These are phyloP conservation scores for Monsonia emarginata DNA, from an alignment of 441 rosid genomes.

Conservation along the genomic window DNA sequence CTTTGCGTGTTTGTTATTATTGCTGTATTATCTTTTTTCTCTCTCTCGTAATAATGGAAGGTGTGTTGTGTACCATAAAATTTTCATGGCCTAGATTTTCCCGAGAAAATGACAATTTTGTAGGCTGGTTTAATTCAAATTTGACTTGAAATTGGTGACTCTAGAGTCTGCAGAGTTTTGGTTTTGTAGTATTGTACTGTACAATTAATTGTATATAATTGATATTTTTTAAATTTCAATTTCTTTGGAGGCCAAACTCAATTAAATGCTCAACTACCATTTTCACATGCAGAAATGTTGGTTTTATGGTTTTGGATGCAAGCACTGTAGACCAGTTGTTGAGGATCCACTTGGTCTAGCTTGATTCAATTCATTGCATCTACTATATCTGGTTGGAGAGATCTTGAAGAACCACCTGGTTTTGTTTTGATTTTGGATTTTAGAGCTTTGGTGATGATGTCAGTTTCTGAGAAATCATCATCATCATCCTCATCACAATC, in stretches of 20 bases:
- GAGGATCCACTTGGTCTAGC: background rate
- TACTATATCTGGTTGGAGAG: constrained; percentile 8
- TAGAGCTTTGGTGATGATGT: constrained; percentile 3
- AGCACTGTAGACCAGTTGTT: constrained; percentile 11
- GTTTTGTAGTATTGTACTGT: background rate
- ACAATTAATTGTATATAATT: background rate
- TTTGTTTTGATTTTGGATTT: too few species aligned
- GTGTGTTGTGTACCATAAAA: constrained; percentile 15
- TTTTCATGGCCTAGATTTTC: constrained; percentile 25
- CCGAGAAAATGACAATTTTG: background rate
- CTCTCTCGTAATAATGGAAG: constrained; percentile 6
- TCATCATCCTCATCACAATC: constrained; percentile 17
- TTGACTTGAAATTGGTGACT: constrained; percentile 11
- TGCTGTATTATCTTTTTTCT: background rate
- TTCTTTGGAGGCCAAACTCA: constrained; percentile 18
- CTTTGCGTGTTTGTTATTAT: constrained; percentile 14
- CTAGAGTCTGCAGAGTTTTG: constrained; percentile 15
- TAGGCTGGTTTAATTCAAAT: background rate
- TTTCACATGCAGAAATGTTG: constrained; percentile 31
- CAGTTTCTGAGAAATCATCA: constrained; percentile 22
- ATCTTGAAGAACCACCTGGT: constrained; percentile 15
- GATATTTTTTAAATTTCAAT: constrained; percentile 8
- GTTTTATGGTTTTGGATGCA: constrained; percentile 17
- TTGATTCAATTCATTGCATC: background rate
- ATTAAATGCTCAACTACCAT: constrained; percentile 26